A percentile compares a stretch with the other conserved stretches of the same genome.
Evolutionary conservation across 495 filamentous ascomycete species (phyloP).

Genomic region (Friedmanniomyces endolithicus): DNA sequence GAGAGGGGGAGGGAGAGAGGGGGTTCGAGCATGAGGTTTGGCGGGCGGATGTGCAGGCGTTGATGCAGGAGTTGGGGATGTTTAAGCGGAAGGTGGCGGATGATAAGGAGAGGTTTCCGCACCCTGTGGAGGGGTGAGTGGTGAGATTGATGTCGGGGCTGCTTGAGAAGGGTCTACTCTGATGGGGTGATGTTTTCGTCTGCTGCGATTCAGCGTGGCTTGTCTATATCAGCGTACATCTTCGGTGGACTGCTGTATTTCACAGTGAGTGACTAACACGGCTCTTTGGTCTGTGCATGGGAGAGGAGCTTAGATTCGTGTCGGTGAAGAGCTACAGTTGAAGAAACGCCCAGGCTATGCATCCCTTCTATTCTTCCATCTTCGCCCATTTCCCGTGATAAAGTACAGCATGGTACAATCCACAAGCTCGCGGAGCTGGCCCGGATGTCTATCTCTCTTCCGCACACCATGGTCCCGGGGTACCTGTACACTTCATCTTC

Average conservation of each 20-base stretch:
- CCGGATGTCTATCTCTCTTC: too few species aligned
- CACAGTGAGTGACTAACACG: too few species aligned
- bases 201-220: background rate
- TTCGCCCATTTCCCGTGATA: background rate
- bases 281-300: background rate
- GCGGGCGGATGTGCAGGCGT: conserved; percentile 47
- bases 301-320: background rate
- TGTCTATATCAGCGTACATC: too few species aligned
- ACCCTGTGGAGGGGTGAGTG: background rate
- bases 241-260: too few species aligned
- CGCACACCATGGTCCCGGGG: background rate
- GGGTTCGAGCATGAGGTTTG: conserved; percentile 32
- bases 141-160: background rate
- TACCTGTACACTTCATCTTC: background rate
- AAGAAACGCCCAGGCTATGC: background rate
- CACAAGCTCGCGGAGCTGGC: background rate
- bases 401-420: background rate
- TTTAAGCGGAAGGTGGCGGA: conserved; percentile 76
- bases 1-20: conserved; percentile 21
- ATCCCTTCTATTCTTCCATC: background rate
- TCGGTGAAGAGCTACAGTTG: background rate
- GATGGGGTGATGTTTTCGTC: background rate
- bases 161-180: background rate
- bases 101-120: conserved; percentile 47
- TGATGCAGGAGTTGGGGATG: conserved; percentile 59